Evolutionary conservation across 441 rosid genomes (phyloP).

Genomic region (Corymbia calophylla): DNA sequence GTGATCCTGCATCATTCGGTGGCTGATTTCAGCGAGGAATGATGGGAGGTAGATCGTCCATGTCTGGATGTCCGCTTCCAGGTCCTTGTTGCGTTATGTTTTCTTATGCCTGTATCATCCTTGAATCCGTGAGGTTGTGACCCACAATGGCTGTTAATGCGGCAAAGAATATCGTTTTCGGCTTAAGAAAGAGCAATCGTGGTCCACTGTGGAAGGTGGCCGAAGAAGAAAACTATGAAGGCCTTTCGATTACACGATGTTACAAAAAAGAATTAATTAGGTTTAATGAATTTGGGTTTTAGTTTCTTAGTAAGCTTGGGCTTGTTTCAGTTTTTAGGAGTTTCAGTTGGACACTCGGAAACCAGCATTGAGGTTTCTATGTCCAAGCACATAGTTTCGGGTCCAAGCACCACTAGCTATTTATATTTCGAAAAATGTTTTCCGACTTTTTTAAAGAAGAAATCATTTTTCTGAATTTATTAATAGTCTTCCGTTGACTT

Average conservation of each 20-base stretch:
- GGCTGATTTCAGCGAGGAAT: background rate
- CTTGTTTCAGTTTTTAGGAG: background rate
- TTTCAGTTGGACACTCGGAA: background rate
- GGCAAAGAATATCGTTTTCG: background rate
- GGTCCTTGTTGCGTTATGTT: background rate
- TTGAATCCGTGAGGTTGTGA: background rate
- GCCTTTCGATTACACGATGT: background rate
- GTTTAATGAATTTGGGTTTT: background rate
- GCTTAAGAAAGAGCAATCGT: background rate
- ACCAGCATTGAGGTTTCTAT: too few species aligned
- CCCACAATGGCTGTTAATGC: background rate
- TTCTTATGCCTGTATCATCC: background rate
- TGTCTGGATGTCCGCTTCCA: background rate
- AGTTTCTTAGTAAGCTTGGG: accelerated
- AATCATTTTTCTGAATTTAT: too few species aligned
- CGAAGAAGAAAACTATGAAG: background rate
- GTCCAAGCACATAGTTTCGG: accelerated
- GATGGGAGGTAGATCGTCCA: background rate
- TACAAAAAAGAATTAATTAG: too few species aligned
- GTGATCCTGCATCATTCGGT: background rate
- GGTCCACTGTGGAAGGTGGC: background rate
- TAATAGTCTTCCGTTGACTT: too few species aligned
- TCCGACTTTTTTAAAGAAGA: too few species aligned
- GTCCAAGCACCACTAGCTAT: accelerated
- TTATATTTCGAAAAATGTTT: too few species aligned